Evolutionary conservation across 371 early-diverging fungal genomes (phyloP), one percentile per base, ranked within the genome.

Genomic region (Mortierella polycephala): DNA sequence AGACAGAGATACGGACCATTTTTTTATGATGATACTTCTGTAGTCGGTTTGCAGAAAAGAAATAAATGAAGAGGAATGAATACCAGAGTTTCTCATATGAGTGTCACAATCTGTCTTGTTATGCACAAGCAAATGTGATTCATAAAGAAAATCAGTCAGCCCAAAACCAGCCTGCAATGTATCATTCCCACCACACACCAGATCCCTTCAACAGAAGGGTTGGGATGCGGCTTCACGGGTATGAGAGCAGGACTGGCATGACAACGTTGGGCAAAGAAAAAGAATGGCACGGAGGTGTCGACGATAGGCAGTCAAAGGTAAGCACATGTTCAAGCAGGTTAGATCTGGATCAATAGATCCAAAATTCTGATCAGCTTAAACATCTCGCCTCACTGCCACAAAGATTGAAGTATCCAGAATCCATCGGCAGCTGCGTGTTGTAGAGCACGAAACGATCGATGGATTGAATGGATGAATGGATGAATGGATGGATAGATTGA

Each of bases 1-100:
- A 90, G 75, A 95, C 94, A 83, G 93, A 93, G 74, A 94, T 89
- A 83, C 94, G 90, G 83, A 94, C 94, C 95, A 95, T 94, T 82
- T 84, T 88, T 51, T 30, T 30, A 30, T 30, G 73, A 61, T 66
- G 51, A 64, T 62, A 75, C 62, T 69, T 77, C 64, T 73, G 55
- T 60, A 46, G 20, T 47, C 14, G 37, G 45, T 47, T 21, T 20
- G 37, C 53, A 50, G 30, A 58, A 62, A 55, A 62, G 16, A 54
- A 13, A 21, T 20, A 50, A 46, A 45, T 53, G 54, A 39, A 54
- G 47, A 60, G 46, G 20, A 50, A 46, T 44, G 60, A 79, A 79
- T 79, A 79, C 61, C 60, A 64, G 77, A 72, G 62, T 79, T 68
- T 64, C 80, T 72, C 73, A 47, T 69, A 79, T 79, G 80, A 79